A percentile compares a stretch with the other conserved stretches of the same genome.
Evolutionary conservation across 2,329 filamentous ascomycete genomes (phyloP).

Genomic region (Clathrospora elynae): DNA sequence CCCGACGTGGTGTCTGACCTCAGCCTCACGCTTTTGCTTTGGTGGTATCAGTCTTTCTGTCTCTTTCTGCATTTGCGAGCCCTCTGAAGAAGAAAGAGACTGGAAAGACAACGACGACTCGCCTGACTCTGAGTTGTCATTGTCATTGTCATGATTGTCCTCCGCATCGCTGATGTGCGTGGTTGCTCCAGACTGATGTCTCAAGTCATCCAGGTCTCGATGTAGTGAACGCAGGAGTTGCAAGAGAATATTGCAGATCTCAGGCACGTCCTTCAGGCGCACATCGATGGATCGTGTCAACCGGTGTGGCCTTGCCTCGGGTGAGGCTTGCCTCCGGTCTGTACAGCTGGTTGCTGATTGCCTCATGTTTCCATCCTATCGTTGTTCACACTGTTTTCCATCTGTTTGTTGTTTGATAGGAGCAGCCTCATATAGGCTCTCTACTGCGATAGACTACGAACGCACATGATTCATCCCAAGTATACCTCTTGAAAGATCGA

Average conservation of each 20-base stretch:
- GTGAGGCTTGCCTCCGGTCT: too few relatives aligned
- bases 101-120: not conserved
- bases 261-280: conserved; percentile 1
- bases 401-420: too few relatives aligned
- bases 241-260: not conserved
- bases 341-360: too few relatives aligned
- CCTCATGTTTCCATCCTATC: too few relatives aligned
- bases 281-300: conserved; percentile 2
- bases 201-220: not conserved
- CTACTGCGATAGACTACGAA: too few relatives aligned
- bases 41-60: not conserved
- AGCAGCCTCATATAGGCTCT: too few relatives aligned
- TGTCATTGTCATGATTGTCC: not conserved
- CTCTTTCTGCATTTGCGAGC: not conserved
- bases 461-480: too few relatives aligned
- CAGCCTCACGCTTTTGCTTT: not conserved
- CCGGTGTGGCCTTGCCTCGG: too few relatives aligned
- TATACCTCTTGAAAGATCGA: too few relatives aligned
- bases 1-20: conserved; percentile 1
- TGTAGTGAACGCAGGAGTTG: conserved; percentile 1
- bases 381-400: too few relatives aligned
- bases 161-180: not conserved
- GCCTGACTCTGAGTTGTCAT: not conserved
- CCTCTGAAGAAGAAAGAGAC: conserved; percentile 5
- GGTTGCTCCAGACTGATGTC: not conserved